A percentile compares a stretch with the other conserved stretches of the same genome.
phyloP scores from a whole-genome alignment of 2,329 filamentous ascomycete genomes.

The Capronia coronata region DNA sequence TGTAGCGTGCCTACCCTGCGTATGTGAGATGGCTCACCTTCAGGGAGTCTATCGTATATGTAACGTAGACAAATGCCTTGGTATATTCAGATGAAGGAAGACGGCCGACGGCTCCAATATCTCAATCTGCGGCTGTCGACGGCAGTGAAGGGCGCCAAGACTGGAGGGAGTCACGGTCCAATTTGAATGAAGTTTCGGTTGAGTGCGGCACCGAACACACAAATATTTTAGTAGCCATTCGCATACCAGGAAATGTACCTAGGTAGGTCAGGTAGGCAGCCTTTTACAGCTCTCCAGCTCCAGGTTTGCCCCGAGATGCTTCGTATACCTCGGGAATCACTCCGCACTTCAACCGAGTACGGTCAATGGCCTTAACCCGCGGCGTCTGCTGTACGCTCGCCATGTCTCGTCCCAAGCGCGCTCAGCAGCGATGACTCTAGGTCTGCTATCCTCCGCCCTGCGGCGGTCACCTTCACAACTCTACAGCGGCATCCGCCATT shows the following conservation, averaged over 20 bases:
- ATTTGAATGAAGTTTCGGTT: too few species aligned
- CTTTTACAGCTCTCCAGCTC: background rate
- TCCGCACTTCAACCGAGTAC: constrained; percentile 14
- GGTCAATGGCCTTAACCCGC: constrained; percentile 9
- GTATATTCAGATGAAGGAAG: background rate
- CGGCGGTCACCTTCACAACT: constrained; percentile 11
- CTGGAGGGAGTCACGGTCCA: background rate
- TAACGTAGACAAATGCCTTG: too few species aligned
- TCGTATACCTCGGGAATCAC: constrained; percentile 18
- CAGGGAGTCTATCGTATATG: too few species aligned
- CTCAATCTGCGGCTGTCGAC: background rate
- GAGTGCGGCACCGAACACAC: background rate
- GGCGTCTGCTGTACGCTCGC: constrained; percentile 10
- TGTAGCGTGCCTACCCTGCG: too few species aligned
- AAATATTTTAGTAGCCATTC: background rate
- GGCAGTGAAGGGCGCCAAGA: background rate
- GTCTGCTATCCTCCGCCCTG: constrained; percentile 13
- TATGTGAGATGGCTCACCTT: too few species aligned
- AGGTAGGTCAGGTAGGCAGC: background rate
- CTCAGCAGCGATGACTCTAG: constrained; percentile 26
- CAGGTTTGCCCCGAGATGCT: constrained; percentile 19
- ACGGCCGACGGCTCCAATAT: too few species aligned
- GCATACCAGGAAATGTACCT: background rate
- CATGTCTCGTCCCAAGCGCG: constrained; percentile 15
- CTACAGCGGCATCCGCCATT: constrained; percentile 31